phyloP scores from a whole-genome alignment of 2,329 filamentous ascomycete genomes.

The Aspergillus alliaceus region DNA sequence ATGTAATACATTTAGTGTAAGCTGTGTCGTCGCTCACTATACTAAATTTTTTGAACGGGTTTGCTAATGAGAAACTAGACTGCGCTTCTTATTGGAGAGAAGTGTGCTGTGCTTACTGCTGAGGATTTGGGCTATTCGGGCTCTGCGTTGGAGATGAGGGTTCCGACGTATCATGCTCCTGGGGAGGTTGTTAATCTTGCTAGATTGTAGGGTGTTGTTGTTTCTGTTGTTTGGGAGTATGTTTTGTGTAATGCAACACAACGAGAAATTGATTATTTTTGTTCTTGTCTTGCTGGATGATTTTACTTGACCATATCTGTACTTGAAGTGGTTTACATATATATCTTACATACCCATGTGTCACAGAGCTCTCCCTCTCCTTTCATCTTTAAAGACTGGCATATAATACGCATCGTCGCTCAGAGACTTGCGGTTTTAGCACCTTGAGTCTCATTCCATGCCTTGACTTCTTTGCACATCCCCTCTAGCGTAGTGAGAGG shows the following conservation, averaged over 20 bases:
- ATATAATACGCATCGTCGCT: too few species aligned
- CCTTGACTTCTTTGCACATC: conserved; percentile 31
- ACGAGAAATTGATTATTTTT: neutral
- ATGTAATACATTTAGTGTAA: conserved; percentile 59
- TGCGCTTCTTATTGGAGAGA: conserved; percentile 74
- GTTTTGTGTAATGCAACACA: neutral
- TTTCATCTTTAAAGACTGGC: too few species aligned
- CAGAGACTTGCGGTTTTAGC: too few species aligned
- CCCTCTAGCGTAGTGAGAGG: conserved; percentile 34
- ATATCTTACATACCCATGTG: too few species aligned
- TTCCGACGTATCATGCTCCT: conserved; percentile 61
- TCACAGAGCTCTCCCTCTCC: too few species aligned
- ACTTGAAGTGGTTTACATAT: too few species aligned
- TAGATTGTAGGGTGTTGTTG: conserved; percentile 20
- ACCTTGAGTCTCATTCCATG: conserved; percentile 33
- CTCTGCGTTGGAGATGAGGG: conserved; percentile 73
- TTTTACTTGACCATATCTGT: too few species aligned
- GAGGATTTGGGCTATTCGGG: conserved; percentile 76
- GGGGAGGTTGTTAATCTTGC: conserved; percentile 34
- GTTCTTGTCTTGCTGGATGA: too few species aligned
- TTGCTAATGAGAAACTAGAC: conserved; percentile 46
- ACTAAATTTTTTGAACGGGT: neutral
- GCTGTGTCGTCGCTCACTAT: conserved; percentile 6
- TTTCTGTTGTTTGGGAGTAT: neutral
- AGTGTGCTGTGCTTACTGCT: conserved; percentile 66